Evolutionary conservation across 2,329 filamentous ascomycete species (phyloP).

Genomic region (Neofusicoccum cordaticola): DNA sequence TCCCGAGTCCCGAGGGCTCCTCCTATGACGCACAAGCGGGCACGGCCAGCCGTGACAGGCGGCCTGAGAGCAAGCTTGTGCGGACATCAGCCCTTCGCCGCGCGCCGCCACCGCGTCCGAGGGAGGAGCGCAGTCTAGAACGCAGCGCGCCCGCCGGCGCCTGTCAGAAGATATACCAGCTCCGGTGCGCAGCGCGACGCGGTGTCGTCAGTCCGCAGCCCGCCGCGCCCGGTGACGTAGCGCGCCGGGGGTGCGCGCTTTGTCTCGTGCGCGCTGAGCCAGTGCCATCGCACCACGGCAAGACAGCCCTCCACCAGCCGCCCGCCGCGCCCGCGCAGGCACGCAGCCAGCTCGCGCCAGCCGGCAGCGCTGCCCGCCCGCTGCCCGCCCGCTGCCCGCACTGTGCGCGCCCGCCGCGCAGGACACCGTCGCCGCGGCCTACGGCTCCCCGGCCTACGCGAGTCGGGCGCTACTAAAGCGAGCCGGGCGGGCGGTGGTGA

Average conservation of each 20-base stretch:
- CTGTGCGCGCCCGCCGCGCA: background rate
- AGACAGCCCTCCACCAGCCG: background rate
- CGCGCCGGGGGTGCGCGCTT: background rate
- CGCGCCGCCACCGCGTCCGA: background rate
- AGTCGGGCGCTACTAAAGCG: background rate
- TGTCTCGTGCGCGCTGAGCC: background rate
- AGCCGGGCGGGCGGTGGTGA: background rate
- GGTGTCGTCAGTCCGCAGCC: background rate
- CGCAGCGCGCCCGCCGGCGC: background rate
- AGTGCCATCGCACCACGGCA: background rate
- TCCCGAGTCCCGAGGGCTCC: background rate
- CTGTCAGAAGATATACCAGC: slow-evolving; percentile 14
- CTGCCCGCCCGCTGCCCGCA: no score
- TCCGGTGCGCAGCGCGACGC: background rate
- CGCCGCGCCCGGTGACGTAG: background rate
- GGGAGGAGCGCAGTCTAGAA: slow-evolving; percentile 8
- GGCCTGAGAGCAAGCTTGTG: slow-evolving; percentile 3
- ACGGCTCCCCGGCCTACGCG: no score
- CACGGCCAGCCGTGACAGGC: background rate
- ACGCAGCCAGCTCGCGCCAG: no score
- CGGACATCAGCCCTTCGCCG: background rate
- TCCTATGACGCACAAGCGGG: background rate
- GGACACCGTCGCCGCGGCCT: background rate
- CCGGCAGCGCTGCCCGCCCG: no score
- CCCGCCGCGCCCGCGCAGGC: background rate